Conservation (phyloP, 2,329 filamentous ascomycete genomes). For the Trichoderma koningii region DNA sequence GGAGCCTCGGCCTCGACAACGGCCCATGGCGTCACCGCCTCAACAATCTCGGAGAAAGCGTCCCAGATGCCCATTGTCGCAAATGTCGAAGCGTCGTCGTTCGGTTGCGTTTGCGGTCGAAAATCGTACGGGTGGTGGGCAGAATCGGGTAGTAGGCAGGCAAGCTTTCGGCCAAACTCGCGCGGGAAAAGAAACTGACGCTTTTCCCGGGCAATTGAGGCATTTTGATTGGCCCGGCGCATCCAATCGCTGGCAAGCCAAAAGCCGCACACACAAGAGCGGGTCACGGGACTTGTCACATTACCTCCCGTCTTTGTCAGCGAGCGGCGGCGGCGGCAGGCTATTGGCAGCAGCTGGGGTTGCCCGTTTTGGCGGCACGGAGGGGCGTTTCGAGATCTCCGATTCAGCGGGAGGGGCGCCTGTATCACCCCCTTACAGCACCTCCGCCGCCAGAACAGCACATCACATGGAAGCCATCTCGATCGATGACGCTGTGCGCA, state of each 20-base stretch:
- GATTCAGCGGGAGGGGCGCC: conserved; percentile 15
- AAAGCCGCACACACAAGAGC: too few species aligned
- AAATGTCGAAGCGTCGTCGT: conserved; percentile 35
- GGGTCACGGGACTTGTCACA: conserved; percentile 33
- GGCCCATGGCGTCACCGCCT: conserved; percentile 66
- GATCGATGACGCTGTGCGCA: neutral
- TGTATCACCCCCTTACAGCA: conserved; percentile 19
- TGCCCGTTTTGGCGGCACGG: conserved; percentile 22
- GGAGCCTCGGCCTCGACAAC: conserved; percentile 67
- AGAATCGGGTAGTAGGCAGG: conserved; percentile 42
- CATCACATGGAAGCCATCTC: neutral
- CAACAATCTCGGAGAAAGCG: conserved; percentile 63
- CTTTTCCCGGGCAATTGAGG: conserved; percentile 48
- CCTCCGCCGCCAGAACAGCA: neutral
- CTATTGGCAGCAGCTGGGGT: conserved; percentile 23
- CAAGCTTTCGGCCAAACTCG: conserved; percentile 47
- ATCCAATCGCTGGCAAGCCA: conserved; percentile 11
- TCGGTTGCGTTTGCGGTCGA: conserved; percentile 39
- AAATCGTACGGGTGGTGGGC: conserved; percentile 33
- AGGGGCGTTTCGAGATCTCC: conserved; percentile 16
- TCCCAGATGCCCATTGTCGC: conserved; percentile 66
- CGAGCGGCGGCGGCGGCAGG: conserved; percentile 11
- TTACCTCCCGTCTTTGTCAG: conserved; percentile 28
- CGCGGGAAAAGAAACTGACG: conserved; percentile 42
- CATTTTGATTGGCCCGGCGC: conserved; percentile 49